Evolutionary conservation across 306 rosid species (phyloP).

Genomic region (Prunus fruticosa): DNA sequence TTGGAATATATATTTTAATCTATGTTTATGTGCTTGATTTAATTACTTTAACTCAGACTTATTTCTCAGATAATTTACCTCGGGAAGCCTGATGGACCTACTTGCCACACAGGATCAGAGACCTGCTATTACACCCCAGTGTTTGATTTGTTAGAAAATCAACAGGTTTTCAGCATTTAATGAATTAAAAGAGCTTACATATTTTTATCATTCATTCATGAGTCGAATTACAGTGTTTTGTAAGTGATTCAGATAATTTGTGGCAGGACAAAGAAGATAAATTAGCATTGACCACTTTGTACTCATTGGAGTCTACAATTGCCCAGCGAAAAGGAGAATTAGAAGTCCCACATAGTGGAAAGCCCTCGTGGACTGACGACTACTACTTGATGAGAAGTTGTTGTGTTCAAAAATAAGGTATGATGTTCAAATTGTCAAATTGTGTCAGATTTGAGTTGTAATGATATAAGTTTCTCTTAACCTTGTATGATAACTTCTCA

Average conservation of each 20-base stretch:
- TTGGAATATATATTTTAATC: neutral
- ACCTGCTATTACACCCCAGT: constrained; percentile 79
- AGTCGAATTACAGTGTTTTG: neutral
- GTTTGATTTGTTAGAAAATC: constrained; percentile 43
- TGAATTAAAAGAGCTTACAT: neutral
- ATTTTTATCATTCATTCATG: neutral
- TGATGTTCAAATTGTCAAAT: neutral
- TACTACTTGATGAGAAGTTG: constrained; percentile 56
- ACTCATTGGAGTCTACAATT: constrained; percentile 65
- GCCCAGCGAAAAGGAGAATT: constrained; percentile 65
- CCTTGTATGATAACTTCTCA: neutral
- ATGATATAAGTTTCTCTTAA: neutral
- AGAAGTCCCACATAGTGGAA: constrained; percentile 35
- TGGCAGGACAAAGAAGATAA: constrained; percentile 48
- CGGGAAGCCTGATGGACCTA: constrained; percentile 93
- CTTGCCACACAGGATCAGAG: constrained; percentile 88
- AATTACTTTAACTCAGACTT: constrained; percentile 10
- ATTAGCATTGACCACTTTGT: constrained; percentile 66
- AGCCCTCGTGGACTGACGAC: constrained; percentile 77
- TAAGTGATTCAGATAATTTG: constrained; percentile 23
- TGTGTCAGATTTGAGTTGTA: neutral
- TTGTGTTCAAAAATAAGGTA: constrained; percentile 86
- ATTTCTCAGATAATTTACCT: constrained; percentile 78
- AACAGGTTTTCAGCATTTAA: constrained; percentile 47
- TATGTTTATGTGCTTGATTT: neutral